Base-by-base conservation (phyloP, 2,329 filamentous ascomycete species). In the Colletotrichum tabaci region DNA sequence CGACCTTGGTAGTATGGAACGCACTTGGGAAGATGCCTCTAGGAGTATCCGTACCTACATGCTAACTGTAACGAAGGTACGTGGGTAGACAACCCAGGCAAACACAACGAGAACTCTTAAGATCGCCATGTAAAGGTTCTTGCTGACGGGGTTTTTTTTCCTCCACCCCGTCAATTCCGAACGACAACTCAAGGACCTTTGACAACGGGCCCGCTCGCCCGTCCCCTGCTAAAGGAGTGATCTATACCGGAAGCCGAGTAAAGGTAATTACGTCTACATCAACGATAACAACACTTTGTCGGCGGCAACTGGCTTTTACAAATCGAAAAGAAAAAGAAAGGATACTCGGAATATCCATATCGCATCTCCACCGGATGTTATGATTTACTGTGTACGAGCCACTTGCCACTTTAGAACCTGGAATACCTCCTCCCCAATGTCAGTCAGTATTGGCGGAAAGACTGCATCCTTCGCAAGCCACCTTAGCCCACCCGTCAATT, bases 401-500 rank as follows among this genome's bases (percentile, higher is more conserved):
- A 58, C 68, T 63, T 58, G 58, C 68, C 68, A 47, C 35, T 53
- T 67, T 63, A 26, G 44, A 58, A 49, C 55, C 49, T 72, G 46
- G 66, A 10, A 35, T 35, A 35, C 30, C 30, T 30, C 30, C 30
- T 30, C 30, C 30, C 30, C 30, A 35, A 10, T 35, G 42, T 53
- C 44, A 57, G 62, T 67, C 62, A 60, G 18, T 57, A 42, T 42
- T 26, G 55, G 68, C 52, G 62, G 64, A 67, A 35, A 67, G 52
- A 64, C 42, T 40, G 62, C 60, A 71, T 56, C 40, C 63, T 64
- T 49, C 66, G 26, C 65, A 65, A 64, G 71, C 53, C 40, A 73
- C 69, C 65, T 72, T 73, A 72, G 72, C 72, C 44, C 69, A 61
- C 69, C 72, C 65, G 69, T 66, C 72, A 60, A 72, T 26, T 35